phyloP scores from a whole-genome alignment of 345 rosid species.

The Odontarrhena argentea region DNA sequence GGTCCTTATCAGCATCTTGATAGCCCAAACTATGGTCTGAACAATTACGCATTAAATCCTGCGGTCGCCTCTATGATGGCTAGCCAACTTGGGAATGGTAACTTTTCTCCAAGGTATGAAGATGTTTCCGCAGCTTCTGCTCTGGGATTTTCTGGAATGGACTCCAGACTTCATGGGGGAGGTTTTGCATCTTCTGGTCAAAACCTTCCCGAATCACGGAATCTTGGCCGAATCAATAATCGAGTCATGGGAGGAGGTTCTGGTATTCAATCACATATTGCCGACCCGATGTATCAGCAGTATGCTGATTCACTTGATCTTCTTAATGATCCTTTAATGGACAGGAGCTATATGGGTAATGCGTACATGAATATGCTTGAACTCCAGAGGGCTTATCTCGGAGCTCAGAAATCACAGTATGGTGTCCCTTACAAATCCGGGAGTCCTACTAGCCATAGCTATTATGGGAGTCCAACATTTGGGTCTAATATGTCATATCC shows the following conservation, averaged over 20 bases:
- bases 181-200: conserved; percentile 54
- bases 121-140: conserved; percentile 69
- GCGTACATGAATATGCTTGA: conserved; percentile 63
- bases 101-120: conserved; percentile 64
- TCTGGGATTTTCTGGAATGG: conserved; percentile 61
- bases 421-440: conserved; percentile 56
- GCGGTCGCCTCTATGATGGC: conserved; percentile 62
- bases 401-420: conserved; percentile 68
- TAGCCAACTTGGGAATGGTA: conserved; percentile 62
- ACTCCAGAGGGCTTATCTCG: conserved; percentile 66
- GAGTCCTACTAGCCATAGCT: conserved; percentile 59
- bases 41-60: conserved; percentile 61
- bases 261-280: conserved; percentile 54
- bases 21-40: conserved; percentile 49
- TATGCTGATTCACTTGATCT: conserved; percentile 57
- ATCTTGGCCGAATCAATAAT: conserved; percentile 48
- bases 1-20: conserved; percentile 57
- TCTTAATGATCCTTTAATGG: conserved; percentile 53
- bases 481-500: conserved; percentile 65
- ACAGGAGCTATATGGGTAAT: conserved; percentile 55
- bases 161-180: conserved; percentile 66
- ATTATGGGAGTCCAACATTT: conserved; percentile 58
- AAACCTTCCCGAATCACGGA: conserved; percentile 50
- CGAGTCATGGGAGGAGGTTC: conserved; percentile 51
- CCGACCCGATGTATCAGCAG: conserved; percentile 70